phyloP scores from a whole-genome alignment of 352 stramenopile genomes.

The Elongisporangium senticosum region DNA sequence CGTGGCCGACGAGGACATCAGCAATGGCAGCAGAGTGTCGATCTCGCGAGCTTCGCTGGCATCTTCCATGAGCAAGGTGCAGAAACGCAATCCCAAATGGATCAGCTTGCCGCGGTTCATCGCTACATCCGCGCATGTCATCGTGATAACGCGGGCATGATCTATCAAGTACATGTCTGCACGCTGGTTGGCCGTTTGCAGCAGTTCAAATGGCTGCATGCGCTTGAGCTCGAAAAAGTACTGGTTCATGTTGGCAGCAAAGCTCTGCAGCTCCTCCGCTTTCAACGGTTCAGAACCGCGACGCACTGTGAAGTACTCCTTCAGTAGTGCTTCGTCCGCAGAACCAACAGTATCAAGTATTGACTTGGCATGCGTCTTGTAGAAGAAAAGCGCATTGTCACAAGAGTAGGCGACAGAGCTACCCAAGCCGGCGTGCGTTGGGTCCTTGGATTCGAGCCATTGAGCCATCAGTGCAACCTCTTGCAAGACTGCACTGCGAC shows the following conservation, averaged over 20 bases:
- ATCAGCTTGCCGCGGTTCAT: slow-evolving; percentile 83
- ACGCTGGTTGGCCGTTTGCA: slow-evolving; percentile 89
- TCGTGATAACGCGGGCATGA: slow-evolving; percentile 91
- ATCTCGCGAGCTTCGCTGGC: slow-evolving; percentile 93
- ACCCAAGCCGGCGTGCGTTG: slow-evolving; percentile 45
- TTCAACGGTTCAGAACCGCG: slow-evolving; percentile 18
- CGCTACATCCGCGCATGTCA: slow-evolving; percentile 95
- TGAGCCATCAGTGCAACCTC: slow-evolving; percentile 91
- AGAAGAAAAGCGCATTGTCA: slow-evolving; percentile 95
- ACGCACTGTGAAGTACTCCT: slow-evolving; percentile 34
- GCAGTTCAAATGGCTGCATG: slow-evolving; percentile 93
- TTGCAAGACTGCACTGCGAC: slow-evolving; percentile 78
- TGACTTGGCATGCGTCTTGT: slow-evolving; percentile 85
- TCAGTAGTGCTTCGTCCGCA: slow-evolving; percentile 13
- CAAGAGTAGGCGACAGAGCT: slow-evolving; percentile 91
- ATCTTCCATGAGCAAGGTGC: slow-evolving; percentile 95
- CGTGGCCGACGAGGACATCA: slow-evolving; percentile 67
- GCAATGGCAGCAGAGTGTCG: slow-evolving; percentile 89
- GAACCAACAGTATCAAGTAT: slow-evolving; percentile 48
- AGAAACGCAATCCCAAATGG: slow-evolving; percentile 71
- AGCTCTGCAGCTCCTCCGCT: slow-evolving; percentile 25
- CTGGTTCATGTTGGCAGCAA: slow-evolving; percentile 64
- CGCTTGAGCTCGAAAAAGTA: slow-evolving; percentile 93
- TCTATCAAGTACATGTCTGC: slow-evolving; percentile 94
- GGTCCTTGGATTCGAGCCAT: slow-evolving; percentile 62